phyloP scores from a whole-genome alignment of 2,329 filamentous ascomycete genomes.

The Escovopsis sp. region DNA sequence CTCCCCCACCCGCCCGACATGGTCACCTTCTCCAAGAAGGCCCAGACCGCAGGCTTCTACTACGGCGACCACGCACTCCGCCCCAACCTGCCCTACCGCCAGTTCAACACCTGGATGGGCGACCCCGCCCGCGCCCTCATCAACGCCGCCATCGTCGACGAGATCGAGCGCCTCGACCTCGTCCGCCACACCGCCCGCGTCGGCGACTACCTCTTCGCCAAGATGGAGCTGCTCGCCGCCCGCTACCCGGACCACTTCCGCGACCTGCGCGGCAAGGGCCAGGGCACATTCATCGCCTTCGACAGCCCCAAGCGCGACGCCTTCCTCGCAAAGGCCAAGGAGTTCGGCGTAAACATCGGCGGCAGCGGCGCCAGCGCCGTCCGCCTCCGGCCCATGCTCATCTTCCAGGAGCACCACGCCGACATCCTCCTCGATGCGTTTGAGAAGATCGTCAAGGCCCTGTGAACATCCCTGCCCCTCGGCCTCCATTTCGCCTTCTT shows the following conservation, averaged over 20 bases:
- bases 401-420: constrained; percentile 83
- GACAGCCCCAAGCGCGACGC: constrained; percentile 69
- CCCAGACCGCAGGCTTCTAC: constrained; percentile 87
- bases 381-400: constrained; percentile 73
- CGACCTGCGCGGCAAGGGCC: constrained; percentile 75
- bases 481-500: no score
- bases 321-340: constrained; percentile 67
- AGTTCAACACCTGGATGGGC: constrained; percentile 98
- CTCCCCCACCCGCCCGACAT: constrained; percentile 70
- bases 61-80: constrained; percentile 65
- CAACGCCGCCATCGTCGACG: constrained; percentile 73
- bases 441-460: constrained; percentile 53
- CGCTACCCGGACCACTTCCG: constrained; percentile 64
- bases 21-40: constrained; percentile 93
- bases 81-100: constrained; percentile 85
- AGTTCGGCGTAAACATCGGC: constrained; percentile 72
- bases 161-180: constrained; percentile 63
- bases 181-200: constrained; percentile 64
- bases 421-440: constrained; percentile 68
- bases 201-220: constrained; percentile 62
- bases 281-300: constrained; percentile 88
- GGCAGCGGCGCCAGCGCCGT: constrained; percentile 65
- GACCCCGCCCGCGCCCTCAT: constrained; percentile 74
- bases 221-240: constrained; percentile 50
- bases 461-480: constrained; percentile 7